Percentiles rank a stretch among this genome's conserved stretches.
These are phyloP conservation scores for Xerocomus amazonicus DNA, from an alignment of 1,284 basidiomycete genomes.

Conservation along the genomic window DNA sequence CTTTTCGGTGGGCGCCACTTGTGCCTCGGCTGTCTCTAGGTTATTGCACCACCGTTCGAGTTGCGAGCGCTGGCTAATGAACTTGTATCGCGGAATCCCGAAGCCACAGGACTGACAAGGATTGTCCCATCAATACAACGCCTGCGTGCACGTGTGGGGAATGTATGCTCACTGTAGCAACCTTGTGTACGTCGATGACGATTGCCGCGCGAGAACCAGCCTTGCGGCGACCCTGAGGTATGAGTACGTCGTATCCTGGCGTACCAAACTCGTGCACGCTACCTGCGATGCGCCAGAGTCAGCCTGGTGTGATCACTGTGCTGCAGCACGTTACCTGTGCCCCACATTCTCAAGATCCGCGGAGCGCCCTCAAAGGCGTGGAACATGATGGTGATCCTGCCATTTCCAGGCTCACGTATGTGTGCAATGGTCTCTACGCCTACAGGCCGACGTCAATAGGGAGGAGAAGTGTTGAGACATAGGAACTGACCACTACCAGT, in stretches of 20 bases:
- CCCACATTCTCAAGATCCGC: conserved; percentile 49
- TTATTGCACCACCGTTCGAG: conserved; percentile 33
- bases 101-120: conserved; percentile 47
- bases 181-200: conserved; percentile 47
- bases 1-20: conserved; percentile 11
- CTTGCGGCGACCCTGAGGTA: conserved; percentile 40
- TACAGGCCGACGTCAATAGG: conserved; percentile 18
- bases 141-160: not conserved
- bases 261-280: conserved; percentile 49
- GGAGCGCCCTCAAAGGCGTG: conserved; percentile 50
- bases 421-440: conserved; percentile 60
- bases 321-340: conserved; percentile 41
- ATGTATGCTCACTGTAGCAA: conserved; percentile 40
- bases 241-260: conserved; percentile 45
- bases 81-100: conserved; percentile 48
- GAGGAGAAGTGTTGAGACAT: not conserved
- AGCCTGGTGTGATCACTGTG: not conserved
- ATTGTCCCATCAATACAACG: not conserved
- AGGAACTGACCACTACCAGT: conserved; percentile 48
- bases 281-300: conserved; percentile 29
- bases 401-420: conserved; percentile 48
- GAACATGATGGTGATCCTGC: conserved; percentile 53
- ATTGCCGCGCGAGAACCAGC: conserved; percentile 52
- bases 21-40: conserved; percentile 19
- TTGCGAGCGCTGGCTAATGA: conserved; percentile 43